Percentiles rank a stretch among this genome's conserved stretches.
Evolutionary conservation across 257 asterid genomes (phyloP).

Genomic region (Fraxinus pennsylvanica): DNA sequence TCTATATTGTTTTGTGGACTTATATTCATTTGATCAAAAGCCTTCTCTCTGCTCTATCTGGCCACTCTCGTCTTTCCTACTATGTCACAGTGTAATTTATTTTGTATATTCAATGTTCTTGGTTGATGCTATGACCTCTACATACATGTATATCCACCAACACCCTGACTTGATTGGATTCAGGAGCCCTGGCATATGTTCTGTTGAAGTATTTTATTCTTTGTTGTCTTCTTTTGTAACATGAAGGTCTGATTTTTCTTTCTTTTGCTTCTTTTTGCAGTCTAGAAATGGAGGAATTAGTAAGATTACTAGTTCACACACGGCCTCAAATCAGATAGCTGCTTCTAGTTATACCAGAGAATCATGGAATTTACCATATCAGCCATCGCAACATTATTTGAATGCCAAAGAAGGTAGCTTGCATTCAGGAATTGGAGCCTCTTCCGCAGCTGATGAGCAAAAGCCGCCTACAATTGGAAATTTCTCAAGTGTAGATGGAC

Average conservation of each 20-base stretch:
- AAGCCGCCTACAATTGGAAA: conserved; percentile 38
- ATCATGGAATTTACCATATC: conserved; percentile 36
- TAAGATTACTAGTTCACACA: conserved; percentile 41
- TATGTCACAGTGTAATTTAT: background rate
- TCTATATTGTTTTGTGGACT: conserved; percentile 7
- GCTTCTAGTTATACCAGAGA: conserved; percentile 44
- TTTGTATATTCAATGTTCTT: background rate
- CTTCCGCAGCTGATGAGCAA: conserved; percentile 39
- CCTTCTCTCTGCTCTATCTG: background rate
- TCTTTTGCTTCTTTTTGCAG: conserved; percentile 37
- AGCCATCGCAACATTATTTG: conserved; percentile 16
- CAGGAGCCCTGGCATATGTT: background rate
- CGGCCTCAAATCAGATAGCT: conserved; percentile 29
- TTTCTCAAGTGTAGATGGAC: conserved; percentile 45
- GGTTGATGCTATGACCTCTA: conserved; percentile 5
- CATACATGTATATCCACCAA: background rate
- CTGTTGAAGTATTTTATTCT: background rate
- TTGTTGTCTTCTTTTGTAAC: conserved; percentile 1
- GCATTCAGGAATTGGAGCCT: conserved; percentile 36
- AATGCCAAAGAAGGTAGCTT: conserved; percentile 44
- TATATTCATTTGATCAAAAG: background rate
- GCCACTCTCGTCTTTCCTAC: background rate
- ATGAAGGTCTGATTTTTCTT: conserved; percentile 11
- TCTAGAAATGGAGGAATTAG: conserved; percentile 47
- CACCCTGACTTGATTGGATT: background rate